Evolutionary conservation across 352 stramenopile genomes (phyloP).

Genomic region (Blastocystis sp.): DNA sequence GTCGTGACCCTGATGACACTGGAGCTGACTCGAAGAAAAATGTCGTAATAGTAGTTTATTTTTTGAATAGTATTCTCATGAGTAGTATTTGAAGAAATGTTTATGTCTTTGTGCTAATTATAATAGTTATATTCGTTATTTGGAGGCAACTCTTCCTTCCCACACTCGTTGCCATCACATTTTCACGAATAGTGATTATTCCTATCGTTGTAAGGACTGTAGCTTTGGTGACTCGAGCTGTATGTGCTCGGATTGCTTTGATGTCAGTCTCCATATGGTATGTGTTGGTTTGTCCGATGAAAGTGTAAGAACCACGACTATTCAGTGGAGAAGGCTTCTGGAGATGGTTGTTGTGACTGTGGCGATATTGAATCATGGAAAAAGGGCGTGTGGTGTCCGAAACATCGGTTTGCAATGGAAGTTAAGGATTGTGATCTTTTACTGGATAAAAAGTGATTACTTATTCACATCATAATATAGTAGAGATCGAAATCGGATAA

Average conservation of each 20-base stretch:
- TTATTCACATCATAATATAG: background rate
- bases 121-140: background rate
- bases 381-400: constrained; percentile 19
- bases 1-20: too few species aligned
- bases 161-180: constrained; percentile 66
- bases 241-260: constrained; percentile 70
- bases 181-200: constrained; percentile 68
- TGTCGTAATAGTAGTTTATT: too few species aligned
- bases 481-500: background rate
- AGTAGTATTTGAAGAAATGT: constrained; percentile 29
- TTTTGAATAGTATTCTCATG: background rate
- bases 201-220: constrained; percentile 69
- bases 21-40: too few species aligned
- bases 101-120: background rate
- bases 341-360: constrained; percentile 69
- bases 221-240: constrained; percentile 68
- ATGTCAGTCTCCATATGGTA: constrained; percentile 67
- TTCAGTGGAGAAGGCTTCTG: constrained; percentile 13
- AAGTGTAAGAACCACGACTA: background rate
- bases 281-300: background rate
- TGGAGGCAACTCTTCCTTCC: background rate
- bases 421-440: background rate
- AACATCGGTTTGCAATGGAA: constrained; percentile 25
- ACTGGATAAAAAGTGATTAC: background rate
- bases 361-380: constrained; percentile 68